A percentile compares a stretch with the other conserved stretches of the same genome.
Evolutionary conservation across 768 basidiomycete species (phyloP).

Genomic region (Suillus decipiens): DNA sequence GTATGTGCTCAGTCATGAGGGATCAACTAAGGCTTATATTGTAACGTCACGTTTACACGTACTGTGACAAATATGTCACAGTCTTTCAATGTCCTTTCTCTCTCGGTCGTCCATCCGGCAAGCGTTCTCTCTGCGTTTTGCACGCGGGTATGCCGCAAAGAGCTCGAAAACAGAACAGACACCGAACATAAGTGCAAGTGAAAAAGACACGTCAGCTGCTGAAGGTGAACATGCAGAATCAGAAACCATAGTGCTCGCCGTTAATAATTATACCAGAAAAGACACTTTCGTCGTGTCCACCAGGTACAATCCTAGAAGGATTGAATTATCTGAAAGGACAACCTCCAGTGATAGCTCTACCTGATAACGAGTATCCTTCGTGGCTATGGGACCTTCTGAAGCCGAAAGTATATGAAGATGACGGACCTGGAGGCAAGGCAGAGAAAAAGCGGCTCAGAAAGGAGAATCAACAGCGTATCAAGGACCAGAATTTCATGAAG

Average conservation of each 20-base stretch:
- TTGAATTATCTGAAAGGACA: constrained; percentile 84
- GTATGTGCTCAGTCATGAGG: background rate
- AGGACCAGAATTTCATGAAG: constrained; percentile 85
- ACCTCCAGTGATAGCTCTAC: constrained; percentile 67
- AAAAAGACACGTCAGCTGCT: constrained; percentile 13
- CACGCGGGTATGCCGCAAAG: constrained; percentile 21
- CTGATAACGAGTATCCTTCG: constrained; percentile 83
- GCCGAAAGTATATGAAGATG: constrained; percentile 63
- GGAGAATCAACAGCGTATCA: constrained; percentile 69
- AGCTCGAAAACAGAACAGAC: constrained; percentile 8
- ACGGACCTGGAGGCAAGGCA: constrained; percentile 72
- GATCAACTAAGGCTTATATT: background rate
- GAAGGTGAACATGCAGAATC: constrained; percentile 12
- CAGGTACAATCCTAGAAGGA: constrained; percentile 76
- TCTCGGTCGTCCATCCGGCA: constrained; percentile 19
- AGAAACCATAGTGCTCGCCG: background rate
- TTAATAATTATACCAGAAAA: constrained; percentile 18
- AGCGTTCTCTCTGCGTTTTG: constrained; percentile 10
- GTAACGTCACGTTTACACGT: constrained; percentile 11
- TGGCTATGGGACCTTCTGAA: constrained; percentile 86
- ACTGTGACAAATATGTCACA: background rate
- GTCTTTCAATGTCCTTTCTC: constrained; percentile 22
- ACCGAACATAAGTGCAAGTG: constrained; percentile 6
- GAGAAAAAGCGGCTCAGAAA: constrained; percentile 56
- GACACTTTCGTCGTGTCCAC: constrained; percentile 61